Evolutionary conservation across 805 yeast genomes (phyloP), one percentile per base, ranked within the genome.

Genomic region (Wilhelminamyces savonicus): DNA sequence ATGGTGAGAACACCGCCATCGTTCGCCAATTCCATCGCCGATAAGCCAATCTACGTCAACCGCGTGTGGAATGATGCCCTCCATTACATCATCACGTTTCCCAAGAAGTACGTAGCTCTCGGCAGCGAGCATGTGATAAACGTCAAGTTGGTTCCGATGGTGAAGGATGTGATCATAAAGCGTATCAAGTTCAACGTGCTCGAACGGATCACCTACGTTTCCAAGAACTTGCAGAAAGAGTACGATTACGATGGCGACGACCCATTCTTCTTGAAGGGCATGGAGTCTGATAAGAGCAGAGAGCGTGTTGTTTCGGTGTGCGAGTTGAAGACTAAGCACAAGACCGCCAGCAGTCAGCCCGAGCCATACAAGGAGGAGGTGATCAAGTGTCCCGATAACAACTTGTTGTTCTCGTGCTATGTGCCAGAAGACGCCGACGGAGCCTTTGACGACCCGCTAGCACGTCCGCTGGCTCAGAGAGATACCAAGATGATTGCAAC

Each of bases 21-120:
- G 4, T 67, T 69, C 48, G 76, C 77, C 2, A 67, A 71, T 21
- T 68, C 76, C 3, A 69, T 73, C 6, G 62, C 75, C 5, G 80
- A 82, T 47, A 83, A 81, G 46, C 86, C 94, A 0, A 71, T 83
- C 12, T 82, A 78, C 50, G 85, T 83, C 21, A 81, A 79, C 48
- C 66, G 83, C 37, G 67, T 76, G 1, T 83, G 92, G 92, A 75
- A 76, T 41, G 78, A 81, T 32, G 52, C 85, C 0, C 54, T 83
- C 21, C 76, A 76, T 32, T 83, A 83, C 52, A 81, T 81, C 39
- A 68, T 83, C 11, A 71, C 86, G 0, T 69, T 83, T 35, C 87
- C 88, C 0, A 69, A 69, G 34, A 83, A 82, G 44, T 82, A 67
- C 50, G 74, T 82, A 8, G 65, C 82, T 2, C 54, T 82, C 27